Evolutionary conservation across 495 filamentous ascomycete species (phyloP), one percentile per base, ranked within the genome.

Genomic region (Diplogelasinospora grovesii): DNA sequence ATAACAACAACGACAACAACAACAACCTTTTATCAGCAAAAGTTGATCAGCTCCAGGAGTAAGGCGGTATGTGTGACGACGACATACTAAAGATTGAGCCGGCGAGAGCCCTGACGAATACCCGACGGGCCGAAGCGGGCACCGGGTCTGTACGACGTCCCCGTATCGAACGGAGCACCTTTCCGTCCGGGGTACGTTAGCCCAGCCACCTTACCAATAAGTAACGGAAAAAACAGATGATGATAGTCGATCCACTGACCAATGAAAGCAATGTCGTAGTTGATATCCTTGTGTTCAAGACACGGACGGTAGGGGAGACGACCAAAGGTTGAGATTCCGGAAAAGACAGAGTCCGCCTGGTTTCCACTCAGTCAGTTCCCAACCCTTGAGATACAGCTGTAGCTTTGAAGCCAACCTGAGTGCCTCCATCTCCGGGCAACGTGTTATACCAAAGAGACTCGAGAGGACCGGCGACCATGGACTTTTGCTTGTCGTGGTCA

Each of bases 91-190:
- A 81, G 68, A 49, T 82, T 82, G 47, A 89, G 78, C 25, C 85
- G 80, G 10, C 82, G 77, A 25, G 82, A 86, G 37, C 83, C 87
- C 43, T 86, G 82, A 32, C 87, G 81, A 45, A 94, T 94, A 34
- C 86, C 82, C 8, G 85, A 83, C 13, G 87, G 87, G 0, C 86
- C 87, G 57, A 92, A 92, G 15, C 87, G 75, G 36, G 87, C 86
- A n/a, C 83, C 82, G 57, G 60, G 52, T 9, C 58, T 56, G 44
- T 64, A 64, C 5, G 58, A 59, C n/a, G 59, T 60, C 24, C 66
- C 59, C 25, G 60, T 64, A 37, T 70, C 58, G 31, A 60, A 66
- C 4, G 62, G 59, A 24, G 66, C 60, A 34, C 62, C 64, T 68
- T n/a, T 8, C n/a, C n/a, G n/a, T n/a, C n/a, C n/a, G 13, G 5